A percentile compares a stretch with the other conserved stretches of the same genome.
phyloP scores from a whole-genome alignment of 2,329 filamentous ascomycete genomes.

The Rutstroemia sp. region DNA sequence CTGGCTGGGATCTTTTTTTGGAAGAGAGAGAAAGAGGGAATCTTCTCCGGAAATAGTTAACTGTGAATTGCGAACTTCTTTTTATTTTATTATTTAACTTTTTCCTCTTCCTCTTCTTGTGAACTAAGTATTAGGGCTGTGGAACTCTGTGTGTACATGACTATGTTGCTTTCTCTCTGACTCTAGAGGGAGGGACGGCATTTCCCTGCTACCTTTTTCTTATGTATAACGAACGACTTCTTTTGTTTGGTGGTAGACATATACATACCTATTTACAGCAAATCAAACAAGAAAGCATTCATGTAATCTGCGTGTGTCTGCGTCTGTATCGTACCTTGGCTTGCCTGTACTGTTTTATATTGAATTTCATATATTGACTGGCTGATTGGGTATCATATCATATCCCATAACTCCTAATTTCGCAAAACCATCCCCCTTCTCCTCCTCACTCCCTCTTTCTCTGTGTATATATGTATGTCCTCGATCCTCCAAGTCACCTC shows the following conservation, averaged over 20 bases:
- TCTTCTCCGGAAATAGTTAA: conserved; percentile 4
- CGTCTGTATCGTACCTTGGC: neutral
- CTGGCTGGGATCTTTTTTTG: neutral
- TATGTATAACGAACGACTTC: conserved; percentile 26
- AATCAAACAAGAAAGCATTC: neutral
- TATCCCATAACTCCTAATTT: neutral
- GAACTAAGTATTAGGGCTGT: conserved; percentile 5
- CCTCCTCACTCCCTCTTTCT: neutral
- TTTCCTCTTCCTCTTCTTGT: conserved; percentile 8
- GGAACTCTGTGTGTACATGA: neutral
- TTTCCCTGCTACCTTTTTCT: conserved; percentile 11
- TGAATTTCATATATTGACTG: neutral
- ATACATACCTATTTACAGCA: conserved; percentile 23
- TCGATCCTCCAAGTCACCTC: neutral
- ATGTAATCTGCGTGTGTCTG: too few species aligned
- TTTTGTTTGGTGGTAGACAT: conserved; percentile 27
- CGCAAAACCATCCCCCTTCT: too few species aligned
- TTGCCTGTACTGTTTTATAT: neutral
- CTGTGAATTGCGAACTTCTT: conserved; percentile 11
- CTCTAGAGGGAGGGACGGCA: too few species aligned
- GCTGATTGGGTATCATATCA: neutral
- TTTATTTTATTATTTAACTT: neutral
- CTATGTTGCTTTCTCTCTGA: too few species aligned
- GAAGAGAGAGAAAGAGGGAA: neutral
- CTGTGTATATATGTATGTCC: neutral